These are phyloP conservation scores for Colletotrichum gloeosporioides DNA, from an alignment of 2,329 filamentous ascomycete genomes.

Conservation along the genomic window DNA sequence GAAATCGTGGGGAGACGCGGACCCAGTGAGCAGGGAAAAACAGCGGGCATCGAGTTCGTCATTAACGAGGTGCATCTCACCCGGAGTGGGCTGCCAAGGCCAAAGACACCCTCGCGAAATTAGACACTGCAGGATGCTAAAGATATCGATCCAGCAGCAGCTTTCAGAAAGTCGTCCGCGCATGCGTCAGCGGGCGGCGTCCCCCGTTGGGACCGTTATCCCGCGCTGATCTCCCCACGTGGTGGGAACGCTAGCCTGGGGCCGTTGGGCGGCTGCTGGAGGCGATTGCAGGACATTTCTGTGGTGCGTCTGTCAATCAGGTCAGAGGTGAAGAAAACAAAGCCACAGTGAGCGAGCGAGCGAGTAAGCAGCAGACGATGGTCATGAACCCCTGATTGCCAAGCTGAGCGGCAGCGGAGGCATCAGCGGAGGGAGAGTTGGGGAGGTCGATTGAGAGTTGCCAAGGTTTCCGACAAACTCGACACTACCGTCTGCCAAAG, in stretches of 20 bases:
- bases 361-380: accelerated
- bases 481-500: background rate
- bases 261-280: background rate
- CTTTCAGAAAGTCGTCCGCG: background rate
- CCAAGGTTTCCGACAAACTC: background rate
- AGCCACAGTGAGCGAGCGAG: background rate
- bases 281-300: background rate
- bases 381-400: background rate
- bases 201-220: background rate
- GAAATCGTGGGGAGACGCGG: background rate
- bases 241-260: background rate
- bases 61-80: background rate
- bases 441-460: background rate
- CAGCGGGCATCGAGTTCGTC: conserved; percentile 16
- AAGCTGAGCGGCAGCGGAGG: background rate
- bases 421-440: background rate
- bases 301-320: background rate
- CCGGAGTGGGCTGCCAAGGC: conserved; percentile 14
- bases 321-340: background rate
- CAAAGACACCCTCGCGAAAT: conserved; percentile 13
- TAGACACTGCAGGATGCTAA: conserved; percentile 12
- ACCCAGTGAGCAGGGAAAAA: background rate
- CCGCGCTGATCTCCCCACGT: conserved; percentile 10
- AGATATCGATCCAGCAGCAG: conserved; percentile 3
- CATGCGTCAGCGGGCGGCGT: background rate